phyloP scores from a whole-genome alignment of 2,329 filamentous ascomycete genomes.

The Aspergillus tubingensis region DNA sequence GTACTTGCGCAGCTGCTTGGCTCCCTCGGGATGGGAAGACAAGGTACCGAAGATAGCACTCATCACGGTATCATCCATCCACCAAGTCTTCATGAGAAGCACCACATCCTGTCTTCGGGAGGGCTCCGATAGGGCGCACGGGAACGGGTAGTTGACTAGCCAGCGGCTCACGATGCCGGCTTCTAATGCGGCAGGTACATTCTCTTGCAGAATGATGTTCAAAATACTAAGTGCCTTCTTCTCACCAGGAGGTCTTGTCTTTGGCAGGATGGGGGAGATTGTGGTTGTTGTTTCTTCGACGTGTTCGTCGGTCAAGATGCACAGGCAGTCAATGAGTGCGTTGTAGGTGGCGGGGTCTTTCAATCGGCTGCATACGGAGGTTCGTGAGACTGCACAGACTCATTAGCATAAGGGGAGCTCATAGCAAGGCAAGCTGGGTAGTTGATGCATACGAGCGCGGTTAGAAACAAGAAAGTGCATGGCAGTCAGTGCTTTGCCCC shows the following conservation, averaged over 20 bases:
- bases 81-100: constrained; percentile 45
- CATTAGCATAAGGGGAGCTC: constrained; percentile 2
- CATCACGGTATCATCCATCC: constrained; percentile 47
- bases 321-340: constrained; percentile 45
- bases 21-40: constrained; percentile 39
- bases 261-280: constrained; percentile 41
- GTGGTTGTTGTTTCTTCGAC: constrained; percentile 37
- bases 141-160: constrained; percentile 70
- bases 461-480: constrained; percentile 47
- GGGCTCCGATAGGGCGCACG: constrained; percentile 60
- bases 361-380: constrained; percentile 36
- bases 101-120: constrained; percentile 44
- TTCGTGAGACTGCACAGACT: constrained; percentile 36
- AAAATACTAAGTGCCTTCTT: constrained; percentile 54
- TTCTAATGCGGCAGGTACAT: constrained; percentile 59
- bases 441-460: constrained; percentile 35
- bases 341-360: constrained; percentile 40
- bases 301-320: constrained; percentile 43
- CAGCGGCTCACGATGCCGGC: constrained; percentile 70
- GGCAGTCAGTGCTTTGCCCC: constrained; percentile 46
- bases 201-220: constrained; percentile 62
- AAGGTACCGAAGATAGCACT: constrained; percentile 45
- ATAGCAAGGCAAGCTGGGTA: background rate
- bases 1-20: constrained; percentile 44
- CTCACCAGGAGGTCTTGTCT: constrained; percentile 45